These are phyloP conservation scores for Geranium incanum DNA, from an alignment of 441 rosid genomes.

Conservation along the genomic window DNA sequence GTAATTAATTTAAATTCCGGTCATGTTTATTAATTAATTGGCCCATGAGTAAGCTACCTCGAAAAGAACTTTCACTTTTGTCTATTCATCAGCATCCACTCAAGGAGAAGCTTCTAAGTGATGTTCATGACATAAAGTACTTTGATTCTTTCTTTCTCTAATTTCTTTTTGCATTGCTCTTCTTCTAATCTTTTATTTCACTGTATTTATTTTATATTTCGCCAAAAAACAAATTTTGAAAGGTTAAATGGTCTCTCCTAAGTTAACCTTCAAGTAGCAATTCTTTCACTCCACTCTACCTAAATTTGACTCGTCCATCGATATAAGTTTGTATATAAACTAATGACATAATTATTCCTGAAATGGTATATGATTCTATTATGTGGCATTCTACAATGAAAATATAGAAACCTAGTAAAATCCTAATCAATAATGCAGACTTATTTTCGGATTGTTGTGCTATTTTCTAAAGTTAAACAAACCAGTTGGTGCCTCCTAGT, in stretches of 20 bases:
- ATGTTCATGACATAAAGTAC: too few species aligned
- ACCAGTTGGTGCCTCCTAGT: too few species aligned
- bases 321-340: not conserved
- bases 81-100: too few species aligned
- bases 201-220: not conserved
- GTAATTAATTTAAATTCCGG: too few species aligned
- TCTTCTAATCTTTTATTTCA: not conserved
- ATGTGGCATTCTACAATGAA: slow-evolving; percentile 1
- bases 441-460: not conserved
- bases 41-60: too few species aligned
- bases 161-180: not conserved
- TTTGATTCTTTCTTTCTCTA: not conserved
- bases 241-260: not conserved
- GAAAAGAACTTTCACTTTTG: too few species aligned
- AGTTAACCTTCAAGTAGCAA: not conserved
- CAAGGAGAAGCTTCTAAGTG: too few species aligned
- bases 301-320: too few species aligned
- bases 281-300: not conserved
- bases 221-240: not conserved
- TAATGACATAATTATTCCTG: not conserved
- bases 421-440: not conserved
- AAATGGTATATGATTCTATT: not conserved
- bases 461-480: too few species aligned
- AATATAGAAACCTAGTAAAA: not conserved
- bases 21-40: too few species aligned